phyloP scores from a whole-genome alignment of 495 filamentous ascomycete genomes.

The Choiromyces venosus region DNA sequence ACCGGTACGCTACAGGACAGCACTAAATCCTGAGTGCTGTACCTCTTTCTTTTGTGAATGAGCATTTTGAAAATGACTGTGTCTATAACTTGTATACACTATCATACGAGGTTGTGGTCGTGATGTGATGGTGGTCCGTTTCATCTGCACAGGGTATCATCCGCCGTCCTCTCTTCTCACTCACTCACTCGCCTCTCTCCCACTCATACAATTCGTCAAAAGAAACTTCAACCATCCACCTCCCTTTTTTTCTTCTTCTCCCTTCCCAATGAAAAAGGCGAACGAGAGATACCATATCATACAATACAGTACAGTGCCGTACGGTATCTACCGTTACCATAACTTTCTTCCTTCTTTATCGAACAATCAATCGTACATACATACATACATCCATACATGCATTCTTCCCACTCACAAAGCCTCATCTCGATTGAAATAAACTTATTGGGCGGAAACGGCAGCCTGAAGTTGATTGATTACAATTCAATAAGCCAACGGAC shows the following conservation, averaged over 20 bases:
- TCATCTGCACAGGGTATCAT: not conserved
- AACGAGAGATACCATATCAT: not conserved
- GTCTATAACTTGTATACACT: not conserved
- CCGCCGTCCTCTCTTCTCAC: not conserved
- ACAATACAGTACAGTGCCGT: too few species aligned
- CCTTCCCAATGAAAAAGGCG: not conserved
- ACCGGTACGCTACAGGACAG: not conserved
- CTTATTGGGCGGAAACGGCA: not conserved
- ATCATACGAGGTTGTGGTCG: not conserved
- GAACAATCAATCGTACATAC: not conserved
- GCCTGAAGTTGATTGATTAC: not conserved
- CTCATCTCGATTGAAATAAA: not conserved
- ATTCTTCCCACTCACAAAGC: not conserved
- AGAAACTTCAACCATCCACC: not conserved
- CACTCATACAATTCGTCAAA: not conserved
- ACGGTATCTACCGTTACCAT: too few species aligned
- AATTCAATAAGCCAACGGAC: not conserved
- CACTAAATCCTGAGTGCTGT: not conserved
- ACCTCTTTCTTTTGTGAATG: not conserved
- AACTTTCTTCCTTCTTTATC: too few species aligned
- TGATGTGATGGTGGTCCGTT: not conserved
- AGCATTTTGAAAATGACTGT: not conserved
- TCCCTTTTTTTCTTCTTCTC: too few species aligned
- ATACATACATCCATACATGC: too few species aligned
- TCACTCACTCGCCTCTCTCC: too few species aligned